Base-by-base conservation (phyloP, 2,329 filamentous ascomycete species). In the Pseudopyrenochaeta lycopersici region DNA sequence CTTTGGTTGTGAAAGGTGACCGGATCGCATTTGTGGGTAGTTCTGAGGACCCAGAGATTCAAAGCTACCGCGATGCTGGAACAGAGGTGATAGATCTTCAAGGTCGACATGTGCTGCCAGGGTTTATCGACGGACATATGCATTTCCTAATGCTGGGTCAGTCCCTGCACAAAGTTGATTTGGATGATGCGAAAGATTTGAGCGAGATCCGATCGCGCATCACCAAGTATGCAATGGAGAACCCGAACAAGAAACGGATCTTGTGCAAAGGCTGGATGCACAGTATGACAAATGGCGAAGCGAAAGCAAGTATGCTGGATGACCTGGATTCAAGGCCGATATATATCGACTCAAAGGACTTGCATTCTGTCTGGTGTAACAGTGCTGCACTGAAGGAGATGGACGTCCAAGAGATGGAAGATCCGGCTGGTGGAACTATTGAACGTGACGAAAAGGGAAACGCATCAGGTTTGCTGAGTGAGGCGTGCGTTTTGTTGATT, bases 51-150 rank as follows among this genome's bases (percentile, higher is more conserved):
- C 40, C 58, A 7, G 63, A 72, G 2, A 51, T 76, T 15, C 63
- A 77, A 43, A 58, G 60, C 1, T 70, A 70, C 18, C 59, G 41
- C 15, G 42, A 64, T 15, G 49, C 70, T 12, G 57, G 52, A 46
- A 52, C 46, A 29, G 64, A 11, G 35, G 68, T 49, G 14, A 63
- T 63, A 9, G 76, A 82, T 53, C 63, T 82, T 4, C 42, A 73
- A 2, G 63, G 71, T 14, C 68, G 66, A 10, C 66, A 78, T 31
- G 74, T 85, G 6, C 70, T 86, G 1, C 83, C 84, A 0, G 81
- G 82, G 5, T 85, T 85, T 64, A 78, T 86, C 44, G 84, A 86
- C 59, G 83, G 82, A 0, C 84, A 86, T 63, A 82, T 84, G 75
- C 84, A 86, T 67, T 76, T 86, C 11, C 75, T 85, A 36, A 77